Evolutionary conservation across 331 rosid genomes (phyloP).

Genomic region (Phaseolus coccineus): DNA sequence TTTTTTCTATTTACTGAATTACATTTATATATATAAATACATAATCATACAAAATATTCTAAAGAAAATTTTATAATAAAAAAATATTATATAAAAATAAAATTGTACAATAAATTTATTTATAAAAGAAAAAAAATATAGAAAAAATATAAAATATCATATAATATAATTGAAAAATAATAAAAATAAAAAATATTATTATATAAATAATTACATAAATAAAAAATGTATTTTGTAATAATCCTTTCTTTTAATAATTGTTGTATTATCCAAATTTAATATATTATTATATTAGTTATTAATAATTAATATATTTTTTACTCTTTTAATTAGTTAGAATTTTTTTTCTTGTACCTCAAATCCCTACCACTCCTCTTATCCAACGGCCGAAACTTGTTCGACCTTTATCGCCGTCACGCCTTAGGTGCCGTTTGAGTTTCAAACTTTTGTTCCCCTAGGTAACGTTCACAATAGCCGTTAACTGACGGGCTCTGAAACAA

Average conservation of each 20-base stretch:
- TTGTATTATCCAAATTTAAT: background rate
- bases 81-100: too few relatives aligned
- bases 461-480: conserved; percentile 62
- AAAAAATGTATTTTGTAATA: too few relatives aligned
- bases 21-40: too few relatives aligned
- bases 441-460: conserved; percentile 55
- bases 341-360: conserved; percentile 37
- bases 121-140: too few relatives aligned
- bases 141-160: too few relatives aligned
- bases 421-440: conserved; percentile 82
- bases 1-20: too few relatives aligned
- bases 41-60: too few relatives aligned
- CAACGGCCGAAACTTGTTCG: conserved; percentile 62
- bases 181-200: too few relatives aligned
- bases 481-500: conserved; percentile 20
- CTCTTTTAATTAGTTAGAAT: conserved; percentile 43
- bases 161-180: too few relatives aligned
- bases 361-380: conserved; percentile 41
- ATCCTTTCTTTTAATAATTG: background rate
- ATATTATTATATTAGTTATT: background rate
- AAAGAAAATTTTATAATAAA: too few relatives aligned
- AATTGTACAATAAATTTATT: too few relatives aligned
- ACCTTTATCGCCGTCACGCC: conserved; percentile 48
- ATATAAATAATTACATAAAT: too few relatives aligned
- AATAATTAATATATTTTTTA: conserved; percentile 27